Base-by-base conservation (phyloP, 768 basidiomycete genomes). In the Tylopilus sp. region DNA sequence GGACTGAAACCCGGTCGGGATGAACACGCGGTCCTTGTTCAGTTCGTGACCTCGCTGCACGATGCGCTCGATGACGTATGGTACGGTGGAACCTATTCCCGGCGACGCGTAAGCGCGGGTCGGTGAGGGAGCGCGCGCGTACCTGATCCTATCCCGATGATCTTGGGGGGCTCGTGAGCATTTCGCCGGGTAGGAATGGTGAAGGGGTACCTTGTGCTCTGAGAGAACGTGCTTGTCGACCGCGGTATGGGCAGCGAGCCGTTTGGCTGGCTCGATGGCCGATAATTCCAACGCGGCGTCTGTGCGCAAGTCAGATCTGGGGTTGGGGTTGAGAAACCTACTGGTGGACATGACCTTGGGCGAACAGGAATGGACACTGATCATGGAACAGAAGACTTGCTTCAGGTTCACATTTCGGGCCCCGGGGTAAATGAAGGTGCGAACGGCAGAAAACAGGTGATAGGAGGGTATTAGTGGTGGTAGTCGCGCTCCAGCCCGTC, bases 101-200 rank as follows among this genome's bases (percentile, higher is more conserved):
- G 14, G 2, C 11, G 12, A 43, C 44, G 33, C 46, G 44, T 63
- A 48, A 52, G 45, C 2, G 25, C 14, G 33, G 25, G 47, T 25
- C 21, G 26, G 21, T n/a, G 19, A 22, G 40, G 52, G 38, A 11
- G n/a, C 5, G 50, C 5, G 21, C 4, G 40, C 66, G 36, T 49
- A 88, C 89, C 88, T 55, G 92, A 93, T 33, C 92, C 92, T 62
- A 93, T 89, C 13, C 92, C 92, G 56, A 94, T 89, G 45, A 92
- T 76, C 91, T 93, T 43, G 13, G 19, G 29, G 24, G 3, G 12
- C 2, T n/a, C 2, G 45, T 60, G 38, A 46, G 53, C 26, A 56
- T 22, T 26, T 40, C 24, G 29, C 28, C 28, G 17, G 12, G 13
- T 4, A 44, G 26, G 46, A 43, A 42, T 45, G 11, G 12, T 25